Evolutionary conservation across 202 grass and related monocot species (phyloP).

Genomic region (Carex arenaria): DNA sequence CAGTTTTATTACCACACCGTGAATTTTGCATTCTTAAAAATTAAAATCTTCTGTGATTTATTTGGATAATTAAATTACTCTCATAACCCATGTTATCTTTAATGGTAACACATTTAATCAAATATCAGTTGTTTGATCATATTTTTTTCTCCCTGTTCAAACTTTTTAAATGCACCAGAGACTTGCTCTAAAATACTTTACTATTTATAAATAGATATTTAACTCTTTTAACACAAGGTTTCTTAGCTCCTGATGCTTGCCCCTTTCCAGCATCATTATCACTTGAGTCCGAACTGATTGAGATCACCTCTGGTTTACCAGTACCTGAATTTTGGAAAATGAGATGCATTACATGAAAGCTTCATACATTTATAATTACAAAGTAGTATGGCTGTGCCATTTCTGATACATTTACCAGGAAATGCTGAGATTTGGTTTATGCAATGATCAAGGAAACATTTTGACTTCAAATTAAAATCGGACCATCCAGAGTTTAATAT

Average conservation of each 20-base stretch:
- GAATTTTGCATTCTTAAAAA: too few relatives aligned
- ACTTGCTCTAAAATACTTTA: neutral
- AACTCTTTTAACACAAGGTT: neutral
- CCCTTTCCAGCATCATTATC: neutral
- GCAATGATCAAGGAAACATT: neutral
- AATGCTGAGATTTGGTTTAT: neutral
- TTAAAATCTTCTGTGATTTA: too few relatives aligned
- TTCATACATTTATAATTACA: neutral
- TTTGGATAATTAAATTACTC: too few relatives aligned
- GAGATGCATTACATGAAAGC: neutral
- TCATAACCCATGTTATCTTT: too few relatives aligned
- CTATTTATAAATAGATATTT: neutral
- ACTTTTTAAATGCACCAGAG: too few relatives aligned
- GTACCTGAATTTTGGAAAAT: neutral
- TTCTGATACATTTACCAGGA: neutral
- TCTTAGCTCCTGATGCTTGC: neutral
- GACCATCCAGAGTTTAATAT: neutral
- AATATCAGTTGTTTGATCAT: too few relatives aligned
- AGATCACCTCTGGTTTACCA: neutral
- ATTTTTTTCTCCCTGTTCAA: too few relatives aligned
- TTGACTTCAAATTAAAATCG: neutral
- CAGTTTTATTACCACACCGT: too few relatives aligned
- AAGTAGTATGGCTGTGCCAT: neutral
- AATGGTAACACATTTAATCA: too few relatives aligned
- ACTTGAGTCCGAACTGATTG: neutral